These are phyloP conservation scores for Rhododendron griersonianum DNA, from an alignment of 148 eudicot genomes.

Conservation along the genomic window DNA sequence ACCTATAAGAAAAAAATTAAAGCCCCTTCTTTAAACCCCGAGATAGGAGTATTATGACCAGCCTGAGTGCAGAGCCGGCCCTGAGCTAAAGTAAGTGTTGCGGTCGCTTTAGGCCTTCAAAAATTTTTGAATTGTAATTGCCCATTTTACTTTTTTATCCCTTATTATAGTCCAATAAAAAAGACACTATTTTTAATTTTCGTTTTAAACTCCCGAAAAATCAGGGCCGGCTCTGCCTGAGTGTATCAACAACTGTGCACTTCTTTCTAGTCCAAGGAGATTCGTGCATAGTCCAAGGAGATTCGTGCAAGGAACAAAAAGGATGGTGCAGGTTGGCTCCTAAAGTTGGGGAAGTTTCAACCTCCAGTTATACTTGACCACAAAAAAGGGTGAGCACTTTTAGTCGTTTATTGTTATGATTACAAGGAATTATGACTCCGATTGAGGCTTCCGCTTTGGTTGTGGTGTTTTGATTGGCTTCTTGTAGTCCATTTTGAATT, in stretches of 20 bases:
- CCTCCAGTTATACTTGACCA: background rate
- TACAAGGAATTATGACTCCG: background rate
- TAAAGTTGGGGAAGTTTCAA: conserved; percentile 3
- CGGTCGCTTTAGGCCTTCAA: too few species aligned
- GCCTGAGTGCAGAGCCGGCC: too few species aligned
- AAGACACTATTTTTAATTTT: too few species aligned
- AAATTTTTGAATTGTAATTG: too few species aligned
- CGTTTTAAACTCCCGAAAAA: too few species aligned
- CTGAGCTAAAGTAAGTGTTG: too few species aligned
- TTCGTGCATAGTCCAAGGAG: background rate
- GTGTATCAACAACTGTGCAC: background rate
- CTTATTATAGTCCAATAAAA: too few species aligned
- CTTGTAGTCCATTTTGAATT: too few species aligned
- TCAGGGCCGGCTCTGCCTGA: too few species aligned
- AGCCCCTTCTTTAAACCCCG: background rate
- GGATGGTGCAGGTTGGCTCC: conserved; percentile 7
- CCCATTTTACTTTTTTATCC: too few species aligned
- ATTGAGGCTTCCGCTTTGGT: background rate
- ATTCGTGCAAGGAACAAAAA: background rate
- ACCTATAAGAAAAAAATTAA: background rate
- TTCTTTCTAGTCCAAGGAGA: background rate
- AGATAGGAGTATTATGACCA: background rate
- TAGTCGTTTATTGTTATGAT: background rate
- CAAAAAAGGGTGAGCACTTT: background rate
- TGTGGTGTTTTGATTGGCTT: too few species aligned